Conservation (phyloP, 306 rosid species). For the Quillaja saponaria region DNA sequence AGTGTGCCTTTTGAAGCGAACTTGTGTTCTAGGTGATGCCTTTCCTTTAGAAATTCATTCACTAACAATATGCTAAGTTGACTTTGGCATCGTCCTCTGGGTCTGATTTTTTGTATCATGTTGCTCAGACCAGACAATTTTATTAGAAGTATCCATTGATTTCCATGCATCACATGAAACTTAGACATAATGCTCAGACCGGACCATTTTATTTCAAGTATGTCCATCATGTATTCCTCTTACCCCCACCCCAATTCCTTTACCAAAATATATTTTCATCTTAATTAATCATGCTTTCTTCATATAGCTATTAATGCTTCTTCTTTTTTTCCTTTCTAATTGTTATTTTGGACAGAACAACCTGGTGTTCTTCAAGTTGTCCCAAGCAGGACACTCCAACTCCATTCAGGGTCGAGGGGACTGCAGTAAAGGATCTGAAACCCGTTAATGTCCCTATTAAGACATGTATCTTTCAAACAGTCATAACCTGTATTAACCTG, state of each 20-base stretch:
- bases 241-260: too few species aligned
- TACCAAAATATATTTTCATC: background rate
- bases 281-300: background rate
- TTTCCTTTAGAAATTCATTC: background rate
- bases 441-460: slow-evolving; percentile 1
- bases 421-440: slow-evolving; percentile 24
- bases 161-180: too few species aligned
- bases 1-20: background rate
- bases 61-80: background rate
- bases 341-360: slow-evolving; percentile 54
- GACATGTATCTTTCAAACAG: background rate
- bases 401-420: slow-evolving; percentile 58
- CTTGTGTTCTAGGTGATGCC: background rate
- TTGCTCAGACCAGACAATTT: too few species aligned
- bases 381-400: slow-evolving; percentile 59
- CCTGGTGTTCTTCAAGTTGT: slow-evolving; percentile 97
- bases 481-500: background rate
- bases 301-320: background rate
- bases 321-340: background rate
- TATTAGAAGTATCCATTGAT: too few species aligned
- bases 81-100: background rate
- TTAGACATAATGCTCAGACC: too few species aligned
- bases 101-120: too few species aligned
- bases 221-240: too few species aligned
- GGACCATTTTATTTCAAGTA: too few species aligned